Evolutionary conservation across 2,329 filamentous ascomycete genomes (phyloP), one percentile per base, ranked within the genome.

Genomic region (Aspergillus brunneoviolaceus): DNA sequence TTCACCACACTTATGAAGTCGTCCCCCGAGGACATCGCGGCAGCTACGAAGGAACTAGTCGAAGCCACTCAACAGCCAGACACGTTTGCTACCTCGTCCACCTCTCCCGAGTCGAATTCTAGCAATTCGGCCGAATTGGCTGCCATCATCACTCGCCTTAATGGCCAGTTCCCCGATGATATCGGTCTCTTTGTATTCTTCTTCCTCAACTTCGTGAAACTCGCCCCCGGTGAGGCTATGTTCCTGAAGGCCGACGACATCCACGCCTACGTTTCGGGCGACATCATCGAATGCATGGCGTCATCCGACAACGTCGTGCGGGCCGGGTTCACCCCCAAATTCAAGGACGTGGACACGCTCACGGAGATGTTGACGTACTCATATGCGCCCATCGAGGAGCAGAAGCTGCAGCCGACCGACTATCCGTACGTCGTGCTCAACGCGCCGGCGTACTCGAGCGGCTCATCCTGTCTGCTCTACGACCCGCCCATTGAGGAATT

Each of bases 221-320:
- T 99, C 14, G 81, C 89, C 53, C 87, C 93, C 1, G 95, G 95
- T 55, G 94, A 99, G 79, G 95, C 94, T 9, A 90, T 99, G 82
- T 99, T 98, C 79, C 84, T 99, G 39, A 91, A 92, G 70, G 95
- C 95, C 6, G 94, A 99, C 72, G 95, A 98, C 72, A 98, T 98
- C 69, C 95, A 99, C 75, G 95, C 95, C 52, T 99, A 99, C 59
- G 79, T 81, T 49, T 80, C 77, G 5, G 79, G 79, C 35, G 94
- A 99, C 72, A 96, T 99, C 68, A 92, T 99, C 74, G 95, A 99
- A 79, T 99, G 95, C 82, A 99, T 99, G 95, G 95, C 95, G 0
- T 89, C 92, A 9, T 96, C 91, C n/a, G 95, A 99, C 83, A 99
- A 99, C 67, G 95, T 99, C 39, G 93, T 99, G 55, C 92, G 95